Evolutionary conservation across 371 early-diverging fungal genomes (phyloP).

Genomic region (Nematocida sp.): DNA sequence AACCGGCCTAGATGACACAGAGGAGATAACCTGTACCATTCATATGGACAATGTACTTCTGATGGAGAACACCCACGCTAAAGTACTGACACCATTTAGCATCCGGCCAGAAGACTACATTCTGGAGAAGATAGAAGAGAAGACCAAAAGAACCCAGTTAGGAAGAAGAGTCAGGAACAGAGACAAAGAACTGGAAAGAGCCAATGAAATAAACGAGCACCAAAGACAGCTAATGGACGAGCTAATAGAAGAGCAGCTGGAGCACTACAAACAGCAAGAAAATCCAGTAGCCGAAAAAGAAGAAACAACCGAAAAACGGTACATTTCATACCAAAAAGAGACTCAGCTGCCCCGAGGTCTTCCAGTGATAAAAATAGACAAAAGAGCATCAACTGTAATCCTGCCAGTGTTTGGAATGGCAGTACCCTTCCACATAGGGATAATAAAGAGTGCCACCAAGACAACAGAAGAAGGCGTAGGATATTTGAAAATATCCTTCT

Average conservation of each 20-base stretch:
- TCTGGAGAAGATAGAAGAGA: slow-evolving; percentile 26
- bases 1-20: not conserved
- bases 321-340: slow-evolving; percentile 59
- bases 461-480: slow-evolving; percentile 83
- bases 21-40: slow-evolving; percentile 4
- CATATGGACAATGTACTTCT: slow-evolving; percentile 37
- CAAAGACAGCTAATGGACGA: slow-evolving; percentile 64
- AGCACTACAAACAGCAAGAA: slow-evolving; percentile 52
- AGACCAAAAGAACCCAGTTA: slow-evolving; percentile 41
- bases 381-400: slow-evolving; percentile 74
- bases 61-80: slow-evolving; percentile 1
- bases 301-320: slow-evolving; percentile 30
- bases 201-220: slow-evolving; percentile 63
- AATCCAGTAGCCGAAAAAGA: slow-evolving; percentile 2
- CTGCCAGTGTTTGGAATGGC: slow-evolving; percentile 89
- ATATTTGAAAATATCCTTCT: slow-evolving; percentile 88
- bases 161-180: slow-evolving; percentile 60
- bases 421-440: slow-evolving; percentile 94
- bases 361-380: slow-evolving; percentile 77
- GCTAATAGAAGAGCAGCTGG: slow-evolving; percentile 60
- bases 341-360: slow-evolving; percentile 48
- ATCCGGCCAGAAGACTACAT: slow-evolving; percentile 15
- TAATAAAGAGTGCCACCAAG: slow-evolving; percentile 84
- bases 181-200: slow-evolving; percentile 61
- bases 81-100: slow-evolving; percentile 41